Base-by-base conservation (phyloP, 768 basidiomycete genomes). In the Mycena epipterygia region DNA sequence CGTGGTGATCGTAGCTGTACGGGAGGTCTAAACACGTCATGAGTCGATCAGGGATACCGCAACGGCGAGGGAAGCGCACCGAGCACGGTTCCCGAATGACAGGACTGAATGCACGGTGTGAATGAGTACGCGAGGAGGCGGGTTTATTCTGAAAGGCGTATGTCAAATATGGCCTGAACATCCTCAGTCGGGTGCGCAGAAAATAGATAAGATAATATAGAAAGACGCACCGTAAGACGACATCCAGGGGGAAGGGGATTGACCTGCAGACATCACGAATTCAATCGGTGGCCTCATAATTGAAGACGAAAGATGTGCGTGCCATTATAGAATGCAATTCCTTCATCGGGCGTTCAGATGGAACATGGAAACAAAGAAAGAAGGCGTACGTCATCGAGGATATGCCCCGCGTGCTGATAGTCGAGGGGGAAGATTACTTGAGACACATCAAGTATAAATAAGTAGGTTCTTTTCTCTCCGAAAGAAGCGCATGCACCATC, bases 371-470 rank as follows among this genome's bases (percentile, higher is more conserved):
- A 14, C 8, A 27, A 27, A 7, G 46, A 27, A 27, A 16, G 46
- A 44, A 21, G 17, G 79, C 85, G 17, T 57, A 88, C 88, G 77
- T 89, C 88, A 74, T 89, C 97, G n/a, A 95, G 81, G 64, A 99
- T 96, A 64, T 93, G 86, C 0, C 95, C 94, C 0, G 84, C 83
- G 49, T 83, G 80, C 83, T 94, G 87, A 84, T 90, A 94, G 80
- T 99, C 97, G n/a, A 96, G 78, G 0, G 97, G 98, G 77, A 90
- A 98, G 74, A 99, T 97, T 29, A 91, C 93, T 86, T 17, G 44
- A n/a, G 44, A 46, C 23, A 14, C 35, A 37, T 46, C n/a, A 46
- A 46, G 44, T n/a, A 23, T n/a, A n/a, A n/a, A 23, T 46, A 5
- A 23, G 17, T n/a, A 46, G 44, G 44, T n/a, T 46, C 44, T n/a